phyloP scores from a whole-genome alignment of 2,329 filamentous ascomycete genomes.

The Fonsecaea multimorphosa region DNA sequence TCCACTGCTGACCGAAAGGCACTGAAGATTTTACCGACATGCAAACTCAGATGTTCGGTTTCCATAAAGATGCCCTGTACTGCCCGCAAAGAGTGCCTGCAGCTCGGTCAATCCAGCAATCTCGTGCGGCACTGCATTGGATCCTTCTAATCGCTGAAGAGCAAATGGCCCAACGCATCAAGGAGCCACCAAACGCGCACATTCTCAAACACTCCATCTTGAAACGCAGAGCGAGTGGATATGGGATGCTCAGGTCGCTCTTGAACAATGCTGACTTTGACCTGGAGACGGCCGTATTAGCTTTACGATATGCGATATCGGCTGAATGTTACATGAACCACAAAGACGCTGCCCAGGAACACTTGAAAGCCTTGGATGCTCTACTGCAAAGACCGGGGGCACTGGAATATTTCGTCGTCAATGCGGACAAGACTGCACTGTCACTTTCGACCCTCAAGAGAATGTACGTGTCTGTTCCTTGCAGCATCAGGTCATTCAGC shows the following conservation, averaged over 20 bases:
- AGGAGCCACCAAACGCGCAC: constrained; percentile 5
- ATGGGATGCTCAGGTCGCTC: constrained; percentile 13
- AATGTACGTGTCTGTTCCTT: constrained; percentile 11
- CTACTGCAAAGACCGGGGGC: constrained; percentile 4
- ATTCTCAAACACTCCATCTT: constrained; percentile 10
- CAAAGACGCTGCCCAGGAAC: constrained; percentile 14
- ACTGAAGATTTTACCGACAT: constrained; percentile 18
- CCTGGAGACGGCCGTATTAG: constrained; percentile 8
- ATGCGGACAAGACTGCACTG: constrained; percentile 15
- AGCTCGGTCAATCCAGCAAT: constrained; percentile 19
- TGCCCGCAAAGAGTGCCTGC: constrained; percentile 14
- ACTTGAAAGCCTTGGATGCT: constrained; percentile 14
- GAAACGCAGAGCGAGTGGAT: constrained; percentile 18
- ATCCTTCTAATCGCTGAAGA: constrained; percentile 18
- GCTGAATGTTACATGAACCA: constrained; percentile 19
- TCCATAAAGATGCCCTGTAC: constrained; percentile 14
- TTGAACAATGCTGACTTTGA: constrained; percentile 14
- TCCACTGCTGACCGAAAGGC: neutral
- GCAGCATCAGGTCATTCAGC: constrained; percentile 8
- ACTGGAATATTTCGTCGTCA: constrained; percentile 11
- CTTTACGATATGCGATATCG: constrained; percentile 18
- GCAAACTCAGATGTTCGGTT: constrained; percentile 19
- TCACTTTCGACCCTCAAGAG: constrained; percentile 14
- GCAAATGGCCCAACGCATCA: constrained; percentile 12
- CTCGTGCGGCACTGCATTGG: constrained; percentile 19